These are phyloP conservation scores for Talaromyces sp. DNA, from an alignment of 2,329 filamentous ascomycete genomes.

Conservation along the genomic window DNA sequence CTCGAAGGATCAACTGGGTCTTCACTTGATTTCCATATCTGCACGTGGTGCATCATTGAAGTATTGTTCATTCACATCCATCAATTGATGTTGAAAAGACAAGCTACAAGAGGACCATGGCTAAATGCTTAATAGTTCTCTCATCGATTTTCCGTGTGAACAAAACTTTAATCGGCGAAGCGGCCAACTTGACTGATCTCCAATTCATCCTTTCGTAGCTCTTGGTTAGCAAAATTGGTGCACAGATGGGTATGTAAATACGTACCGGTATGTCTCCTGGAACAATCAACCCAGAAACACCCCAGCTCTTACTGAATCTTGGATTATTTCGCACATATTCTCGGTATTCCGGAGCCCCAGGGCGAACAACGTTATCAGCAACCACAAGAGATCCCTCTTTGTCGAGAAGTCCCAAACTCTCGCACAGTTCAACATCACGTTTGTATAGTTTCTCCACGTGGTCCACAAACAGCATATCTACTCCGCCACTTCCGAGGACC, in stretches of 20 bases:
- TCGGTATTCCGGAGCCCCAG: constrained; percentile 38
- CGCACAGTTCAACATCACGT: constrained; percentile 29
- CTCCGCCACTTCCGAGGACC: constrained; percentile 15
- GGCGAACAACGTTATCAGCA: constrained; percentile 37
- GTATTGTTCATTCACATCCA: too few species aligned
- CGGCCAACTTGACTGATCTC: not conserved
- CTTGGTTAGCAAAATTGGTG: not conserved
- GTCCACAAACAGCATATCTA: constrained; percentile 36
- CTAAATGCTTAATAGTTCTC: too few species aligned
- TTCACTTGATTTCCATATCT: too few species aligned
- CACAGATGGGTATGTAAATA: not conserved
- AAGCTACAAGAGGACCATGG: too few species aligned
- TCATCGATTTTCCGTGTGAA: too few species aligned
- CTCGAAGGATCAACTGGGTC: too few species aligned
- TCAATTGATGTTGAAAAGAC: too few species aligned
- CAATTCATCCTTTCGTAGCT: not conserved
- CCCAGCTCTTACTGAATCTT: constrained; percentile 2
- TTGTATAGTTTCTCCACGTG: constrained; percentile 33
- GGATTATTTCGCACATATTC: constrained; percentile 27
- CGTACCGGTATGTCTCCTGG: constrained; percentile 1
- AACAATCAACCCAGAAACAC: not conserved
- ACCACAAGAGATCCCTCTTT: constrained; percentile 26
- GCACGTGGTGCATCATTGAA: too few species aligned
- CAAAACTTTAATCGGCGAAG: not conserved
- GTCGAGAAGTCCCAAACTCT: constrained; percentile 28